Evolutionary conservation across 2,329 filamentous ascomycete genomes (phyloP).

Genomic region (Calonectria pteridis): DNA sequence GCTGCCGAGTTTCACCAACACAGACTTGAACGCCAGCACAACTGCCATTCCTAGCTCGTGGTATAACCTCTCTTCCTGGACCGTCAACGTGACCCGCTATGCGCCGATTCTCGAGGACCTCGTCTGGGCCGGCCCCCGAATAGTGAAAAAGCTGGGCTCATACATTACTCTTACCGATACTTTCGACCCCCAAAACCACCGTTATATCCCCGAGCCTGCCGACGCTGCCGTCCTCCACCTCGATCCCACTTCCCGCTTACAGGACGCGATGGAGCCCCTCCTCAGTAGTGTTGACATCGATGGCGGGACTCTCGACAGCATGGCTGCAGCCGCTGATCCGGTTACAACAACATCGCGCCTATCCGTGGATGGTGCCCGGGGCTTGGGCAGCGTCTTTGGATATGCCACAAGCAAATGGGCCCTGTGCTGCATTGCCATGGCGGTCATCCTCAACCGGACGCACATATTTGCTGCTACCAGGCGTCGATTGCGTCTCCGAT

Average conservation of each 20-base stretch:
- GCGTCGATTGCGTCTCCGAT: constrained; percentile 80
- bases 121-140: constrained; percentile 76
- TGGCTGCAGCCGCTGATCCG: constrained; percentile 28
- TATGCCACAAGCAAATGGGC: constrained; percentile 96
- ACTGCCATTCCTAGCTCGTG: constrained; percentile 50
- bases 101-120: constrained; percentile 77
- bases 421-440: constrained; percentile 86
- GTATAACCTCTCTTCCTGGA: constrained; percentile 69
- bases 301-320: constrained; percentile 24
- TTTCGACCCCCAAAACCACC: constrained; percentile 65
- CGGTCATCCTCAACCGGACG: constrained; percentile 89
- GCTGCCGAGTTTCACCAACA: constrained; percentile 34
- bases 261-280: constrained; percentile 47
- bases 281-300: constrained; percentile 25
- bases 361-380: constrained; percentile 72
- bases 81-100: constrained; percentile 69
- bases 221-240: constrained; percentile 37
- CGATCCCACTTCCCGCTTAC: constrained; percentile 41
- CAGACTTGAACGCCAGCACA: constrained; percentile 25
- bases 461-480: constrained; percentile 93
- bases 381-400: constrained; percentile 86
- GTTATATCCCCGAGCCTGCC: constrained; percentile 34
- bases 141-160: constrained; percentile 77
- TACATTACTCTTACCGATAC: constrained; percentile 71
- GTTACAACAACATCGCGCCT: constrained; percentile 57